Percentiles rank a stretch among this genome's conserved stretches.
Conservation (phyloP, 2,329 filamentous ascomycete genomes). For the Fusarium heterosporum region DNA sequence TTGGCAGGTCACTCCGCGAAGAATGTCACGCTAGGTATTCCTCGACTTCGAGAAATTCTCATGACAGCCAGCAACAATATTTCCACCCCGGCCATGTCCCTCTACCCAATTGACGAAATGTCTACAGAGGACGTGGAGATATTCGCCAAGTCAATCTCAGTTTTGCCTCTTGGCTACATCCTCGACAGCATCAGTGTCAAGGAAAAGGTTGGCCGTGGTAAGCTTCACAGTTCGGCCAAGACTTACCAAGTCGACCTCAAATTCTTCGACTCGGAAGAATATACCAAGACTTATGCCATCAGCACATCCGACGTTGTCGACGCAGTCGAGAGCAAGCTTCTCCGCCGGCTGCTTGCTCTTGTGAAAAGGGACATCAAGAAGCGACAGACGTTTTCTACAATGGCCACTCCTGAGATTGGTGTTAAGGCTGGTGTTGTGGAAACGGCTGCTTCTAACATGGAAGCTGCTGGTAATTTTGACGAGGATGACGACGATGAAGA, state of each 20-base stretch:
- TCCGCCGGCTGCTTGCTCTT: constrained; percentile 76
- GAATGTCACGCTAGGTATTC: constrained; percentile 99
- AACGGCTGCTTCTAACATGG: constrained; percentile 55
- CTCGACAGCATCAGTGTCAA: constrained; percentile 83
- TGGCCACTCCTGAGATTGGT: constrained; percentile 80
- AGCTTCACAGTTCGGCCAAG: constrained; percentile 78
- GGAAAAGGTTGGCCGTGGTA: constrained; percentile 80
- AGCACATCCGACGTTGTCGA: constrained; percentile 78
- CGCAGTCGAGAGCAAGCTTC: constrained; percentile 83
- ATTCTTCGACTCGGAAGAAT: constrained; percentile 88
- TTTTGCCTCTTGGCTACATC: constrained; percentile 84
- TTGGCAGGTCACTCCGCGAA: constrained; percentile 98
- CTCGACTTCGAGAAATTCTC: constrained; percentile 94
- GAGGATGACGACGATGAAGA: constrained; percentile 71
- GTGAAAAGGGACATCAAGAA: constrained; percentile 87
- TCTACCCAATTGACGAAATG: constrained; percentile 80
- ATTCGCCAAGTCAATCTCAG: constrained; percentile 93
- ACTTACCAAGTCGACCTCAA: constrained; percentile 84
- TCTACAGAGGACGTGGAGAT: constrained; percentile 74
- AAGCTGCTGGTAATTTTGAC: constrained; percentile 50
- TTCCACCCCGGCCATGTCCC: constrained; percentile 89
- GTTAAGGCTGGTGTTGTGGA: constrained; percentile 65
- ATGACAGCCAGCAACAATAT: constrained; percentile 96
- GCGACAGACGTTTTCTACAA: constrained; percentile 72
- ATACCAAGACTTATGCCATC: constrained; percentile 87